phyloP scores from a whole-genome alignment of 164 flowering plant genomes.

The Paratinospora sagittata region DNA sequence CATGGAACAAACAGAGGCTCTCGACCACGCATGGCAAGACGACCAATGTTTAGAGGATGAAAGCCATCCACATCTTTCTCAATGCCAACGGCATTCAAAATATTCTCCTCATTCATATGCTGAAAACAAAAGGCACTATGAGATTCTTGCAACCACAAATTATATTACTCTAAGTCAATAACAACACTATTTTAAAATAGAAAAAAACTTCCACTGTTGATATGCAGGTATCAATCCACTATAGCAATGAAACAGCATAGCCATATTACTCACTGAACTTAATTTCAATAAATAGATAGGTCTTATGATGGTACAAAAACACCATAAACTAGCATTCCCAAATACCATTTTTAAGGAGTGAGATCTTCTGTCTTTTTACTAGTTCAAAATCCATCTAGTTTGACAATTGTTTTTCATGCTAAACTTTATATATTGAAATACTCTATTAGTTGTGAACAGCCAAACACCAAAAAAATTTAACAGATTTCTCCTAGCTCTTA shows the following conservation, averaged over 20 bases:
- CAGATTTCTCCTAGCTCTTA: not conserved
- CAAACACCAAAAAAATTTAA: not conserved
- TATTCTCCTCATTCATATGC: conserved; percentile 73
- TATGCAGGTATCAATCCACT: not conserved
- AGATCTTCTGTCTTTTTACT: not conserved
- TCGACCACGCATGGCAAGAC: conserved; percentile 85
- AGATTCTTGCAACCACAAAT: not conserved
- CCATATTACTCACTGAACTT: not conserved
- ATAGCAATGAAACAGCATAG: not conserved
- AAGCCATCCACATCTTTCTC: conserved; percentile 98
- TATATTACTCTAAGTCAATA: not conserved
- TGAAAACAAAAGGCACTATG: conserved; percentile 20
- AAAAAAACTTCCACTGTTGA: not conserved
- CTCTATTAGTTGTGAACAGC: not conserved
- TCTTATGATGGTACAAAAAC: not conserved
- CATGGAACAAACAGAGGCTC: conserved; percentile 94
- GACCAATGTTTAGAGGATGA: conserved; percentile 85
- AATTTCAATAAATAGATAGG: not conserved
- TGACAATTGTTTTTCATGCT: not conserved
- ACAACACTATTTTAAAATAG: not conserved
- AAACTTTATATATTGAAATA: not conserved
- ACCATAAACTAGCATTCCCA: not conserved
- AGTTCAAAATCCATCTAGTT: not conserved
- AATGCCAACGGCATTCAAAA: conserved; percentile 70
- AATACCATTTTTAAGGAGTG: not conserved